Evolutionary conservation across 257 asterid species (phyloP).

Genomic region (Solanum ossicruentum): DNA sequence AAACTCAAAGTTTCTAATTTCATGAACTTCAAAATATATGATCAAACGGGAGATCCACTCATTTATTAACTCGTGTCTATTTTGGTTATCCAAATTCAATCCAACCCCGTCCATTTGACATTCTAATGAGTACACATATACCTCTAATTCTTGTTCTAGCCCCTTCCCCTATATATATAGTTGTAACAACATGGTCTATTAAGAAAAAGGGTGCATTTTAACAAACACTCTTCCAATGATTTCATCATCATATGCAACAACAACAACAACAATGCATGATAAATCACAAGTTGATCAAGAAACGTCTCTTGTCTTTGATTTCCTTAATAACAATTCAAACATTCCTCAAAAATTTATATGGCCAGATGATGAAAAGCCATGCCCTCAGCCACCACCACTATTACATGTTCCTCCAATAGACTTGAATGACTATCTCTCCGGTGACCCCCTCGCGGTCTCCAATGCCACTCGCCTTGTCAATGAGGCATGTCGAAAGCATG

Average conservation of each 20-base stretch:
- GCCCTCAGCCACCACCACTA: constrained; percentile 22
- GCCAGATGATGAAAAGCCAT: constrained; percentile 62
- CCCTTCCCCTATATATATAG: neutral
- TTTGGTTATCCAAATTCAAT: neutral
- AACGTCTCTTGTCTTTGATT: constrained; percentile 25
- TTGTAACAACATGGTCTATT: neutral
- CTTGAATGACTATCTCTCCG: constrained; percentile 33
- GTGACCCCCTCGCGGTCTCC: constrained; percentile 21
- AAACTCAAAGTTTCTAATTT: neutral
- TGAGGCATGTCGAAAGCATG: constrained; percentile 52
- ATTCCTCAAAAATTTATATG: constrained; percentile 71
- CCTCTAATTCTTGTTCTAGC: neutral
- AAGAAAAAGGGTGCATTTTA: neutral
- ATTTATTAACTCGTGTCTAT: neutral
- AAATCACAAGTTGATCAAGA: neutral
- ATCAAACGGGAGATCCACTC: neutral
- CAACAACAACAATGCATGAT: constrained; percentile 5
- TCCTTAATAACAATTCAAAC: constrained; percentile 25
- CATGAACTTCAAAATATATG: neutral
- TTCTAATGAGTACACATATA: neutral
- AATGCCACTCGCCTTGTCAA: constrained; percentile 19
- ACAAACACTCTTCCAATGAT: neutral
- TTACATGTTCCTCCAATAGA: constrained; percentile 48
- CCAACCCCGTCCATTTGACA: neutral
- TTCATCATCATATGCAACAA: neutral